These are phyloP conservation scores for Endogone sp. DNA, from an alignment of 192 early-diverging fungal genomes.

Conservation along the genomic window DNA sequence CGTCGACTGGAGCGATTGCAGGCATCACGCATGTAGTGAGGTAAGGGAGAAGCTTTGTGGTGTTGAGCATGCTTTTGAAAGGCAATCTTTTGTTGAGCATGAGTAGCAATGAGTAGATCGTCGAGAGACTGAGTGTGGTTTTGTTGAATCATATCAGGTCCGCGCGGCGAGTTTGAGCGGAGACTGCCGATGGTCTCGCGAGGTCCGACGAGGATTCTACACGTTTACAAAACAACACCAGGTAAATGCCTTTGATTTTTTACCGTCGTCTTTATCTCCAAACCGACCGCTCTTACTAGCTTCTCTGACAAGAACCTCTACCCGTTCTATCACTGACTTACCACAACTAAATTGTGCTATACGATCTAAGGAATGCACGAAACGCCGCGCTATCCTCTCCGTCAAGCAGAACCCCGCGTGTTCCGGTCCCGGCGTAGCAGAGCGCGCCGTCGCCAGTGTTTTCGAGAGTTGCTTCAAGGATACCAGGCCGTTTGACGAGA, in stretches of 20 bases:
- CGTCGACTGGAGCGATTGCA: slow-evolving; percentile 68
- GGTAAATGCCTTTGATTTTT: neutral
- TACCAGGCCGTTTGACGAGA: slow-evolving; percentile 96
- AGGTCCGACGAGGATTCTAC: slow-evolving; percentile 61
- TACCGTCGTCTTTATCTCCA: slow-evolving; percentile 10
- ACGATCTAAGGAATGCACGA: slow-evolving; percentile 59
- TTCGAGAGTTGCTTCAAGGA: slow-evolving; percentile 91
- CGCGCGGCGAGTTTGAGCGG: slow-evolving; percentile 77
- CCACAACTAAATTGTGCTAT: too few relatives aligned
- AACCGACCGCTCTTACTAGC: neutral
- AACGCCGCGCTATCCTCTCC: slow-evolving; percentile 80
- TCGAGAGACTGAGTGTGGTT: too few relatives aligned
- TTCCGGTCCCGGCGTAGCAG: slow-evolving; percentile 69
- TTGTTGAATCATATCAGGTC: slow-evolving; percentile 35
- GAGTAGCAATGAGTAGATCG: too few relatives aligned
- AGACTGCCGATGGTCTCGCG: slow-evolving; percentile 70
- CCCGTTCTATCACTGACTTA: too few relatives aligned
- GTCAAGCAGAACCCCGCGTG: slow-evolving; percentile 74
- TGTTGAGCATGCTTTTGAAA: too few relatives aligned
- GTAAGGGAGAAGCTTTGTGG: slow-evolving; percentile 18
- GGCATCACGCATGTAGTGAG: slow-evolving; percentile 80
- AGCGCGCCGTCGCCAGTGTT: slow-evolving; percentile 81
- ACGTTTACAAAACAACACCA: slow-evolving; percentile 80
- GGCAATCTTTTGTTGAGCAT: too few relatives aligned
- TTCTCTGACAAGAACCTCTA: too few relatives aligned